phyloP scores from a whole-genome alignment of 2,329 filamentous ascomycete species.

The Scedosporium apiospermum region DNA sequence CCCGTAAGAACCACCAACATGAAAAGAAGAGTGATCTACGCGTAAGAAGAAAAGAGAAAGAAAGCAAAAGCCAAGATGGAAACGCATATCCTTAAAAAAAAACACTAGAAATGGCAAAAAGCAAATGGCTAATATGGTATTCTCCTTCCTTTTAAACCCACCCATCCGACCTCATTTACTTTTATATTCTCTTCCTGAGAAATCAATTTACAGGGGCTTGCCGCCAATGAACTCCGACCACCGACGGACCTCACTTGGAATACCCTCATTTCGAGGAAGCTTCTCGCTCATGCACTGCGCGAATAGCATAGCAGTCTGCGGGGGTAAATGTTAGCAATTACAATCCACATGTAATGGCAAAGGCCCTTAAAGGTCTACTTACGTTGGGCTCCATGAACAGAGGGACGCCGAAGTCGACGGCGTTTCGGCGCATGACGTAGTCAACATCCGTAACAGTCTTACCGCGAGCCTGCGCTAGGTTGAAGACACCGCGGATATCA shows the following conservation, averaged over 20 bases:
- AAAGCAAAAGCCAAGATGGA: neutral
- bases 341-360: neutral
- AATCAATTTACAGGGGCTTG: conserved; percentile 58
- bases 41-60: neutral
- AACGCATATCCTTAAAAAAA: neutral
- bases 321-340: conserved; percentile 15
- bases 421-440: conserved; percentile 92
- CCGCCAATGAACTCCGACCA: conserved; percentile 95
- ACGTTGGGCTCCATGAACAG: conserved; percentile 98
- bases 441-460: conserved; percentile 84
- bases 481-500: conserved; percentile 92
- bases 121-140: neutral
- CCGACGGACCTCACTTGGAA: conserved; percentile 80
- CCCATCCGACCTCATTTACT: neutral
- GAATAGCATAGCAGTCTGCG: conserved; percentile 86
- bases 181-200: neutral
- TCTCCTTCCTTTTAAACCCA: neutral
- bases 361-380: conserved; percentile 24
- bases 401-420: conserved; percentile 95
- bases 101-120: neutral
- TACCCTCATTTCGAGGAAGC: conserved; percentile 77
- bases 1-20: neutral
- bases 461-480: conserved; percentile 74
- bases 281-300: conserved; percentile 97
- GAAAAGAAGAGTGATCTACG: neutral